Percentiles rank a stretch among this genome's conserved stretches.
phyloP scores from a whole-genome alignment of 1,284 basidiomycete species.

The Rhodotorula sp. region DNA sequence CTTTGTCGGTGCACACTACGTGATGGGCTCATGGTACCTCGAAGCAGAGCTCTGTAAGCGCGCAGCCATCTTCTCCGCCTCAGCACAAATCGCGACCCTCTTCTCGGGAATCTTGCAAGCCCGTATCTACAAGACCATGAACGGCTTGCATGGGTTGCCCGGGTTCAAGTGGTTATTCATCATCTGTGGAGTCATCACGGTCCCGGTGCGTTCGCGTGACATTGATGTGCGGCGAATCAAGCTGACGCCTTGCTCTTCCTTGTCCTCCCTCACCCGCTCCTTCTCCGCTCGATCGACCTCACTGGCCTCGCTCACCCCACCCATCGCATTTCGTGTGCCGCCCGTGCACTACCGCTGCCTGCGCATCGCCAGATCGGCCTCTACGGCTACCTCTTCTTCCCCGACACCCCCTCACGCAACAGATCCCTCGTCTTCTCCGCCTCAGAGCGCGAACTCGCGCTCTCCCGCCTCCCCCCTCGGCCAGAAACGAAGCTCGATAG shows the following conservation, averaged over 20 bases:
- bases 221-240: no score
- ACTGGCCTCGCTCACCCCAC: not conserved
- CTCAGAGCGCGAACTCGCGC: conserved; percentile 45
- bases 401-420: conserved; percentile 64
- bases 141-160: conserved; percentile 59
- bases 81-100: conserved; percentile 57
- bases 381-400: conserved; percentile 70
- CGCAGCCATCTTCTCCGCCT: conserved; percentile 67
- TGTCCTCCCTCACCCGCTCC: no score
- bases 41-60: conserved; percentile 66
- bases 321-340: no score
- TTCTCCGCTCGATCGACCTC: not conserved
- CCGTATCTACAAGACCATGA: conserved; percentile 60
- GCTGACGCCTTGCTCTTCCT: no score
- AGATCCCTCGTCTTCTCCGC: conserved; percentile 51
- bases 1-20: conserved; percentile 65
- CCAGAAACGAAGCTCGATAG: conserved; percentile 55
- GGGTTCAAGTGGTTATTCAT: conserved; percentile 72
- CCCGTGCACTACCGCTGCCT: no score
- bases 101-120: conserved; percentile 70
- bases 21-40: conserved; percentile 73
- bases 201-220: conserved; percentile 55
- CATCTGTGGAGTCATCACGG: conserved; percentile 68
- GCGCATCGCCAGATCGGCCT: conserved; percentile 49
- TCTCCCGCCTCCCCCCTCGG: conserved; percentile 31